Evolutionary conservation across 345 rosid genomes (phyloP).

Genomic region (Eucalyptus victrix): DNA sequence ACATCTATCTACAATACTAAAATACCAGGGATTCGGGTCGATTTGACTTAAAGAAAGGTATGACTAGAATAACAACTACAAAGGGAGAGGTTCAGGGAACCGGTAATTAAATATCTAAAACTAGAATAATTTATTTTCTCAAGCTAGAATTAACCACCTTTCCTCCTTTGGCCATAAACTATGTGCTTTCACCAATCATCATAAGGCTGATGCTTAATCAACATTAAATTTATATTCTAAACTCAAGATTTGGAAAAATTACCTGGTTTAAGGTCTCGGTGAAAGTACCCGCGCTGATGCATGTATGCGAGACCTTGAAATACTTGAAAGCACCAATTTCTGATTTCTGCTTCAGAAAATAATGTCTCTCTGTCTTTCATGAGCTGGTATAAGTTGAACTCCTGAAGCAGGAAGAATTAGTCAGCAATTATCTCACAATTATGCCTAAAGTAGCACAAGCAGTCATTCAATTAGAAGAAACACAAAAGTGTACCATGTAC

Average conservation of each 20-base stretch:
- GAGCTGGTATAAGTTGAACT: conserved; percentile 86
- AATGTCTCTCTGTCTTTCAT: conserved; percentile 69
- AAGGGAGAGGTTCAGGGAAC: background rate
- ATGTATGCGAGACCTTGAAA: conserved; percentile 93
- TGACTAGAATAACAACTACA: background rate
- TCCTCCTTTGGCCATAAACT: background rate
- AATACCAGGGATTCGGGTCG: background rate
- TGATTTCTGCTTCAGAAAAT: conserved; percentile 69
- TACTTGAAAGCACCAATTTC: conserved; percentile 96
- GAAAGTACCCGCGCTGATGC: conserved; percentile 95
- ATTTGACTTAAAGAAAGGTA: background rate
- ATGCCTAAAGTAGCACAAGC: background rate
- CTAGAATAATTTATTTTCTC: background rate
- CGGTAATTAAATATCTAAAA: background rate
- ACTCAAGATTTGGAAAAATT: background rate
- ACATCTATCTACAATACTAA: background rate
- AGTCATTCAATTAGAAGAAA: background rate
- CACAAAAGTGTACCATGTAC: conserved; percentile 54
- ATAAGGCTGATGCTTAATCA: background rate
- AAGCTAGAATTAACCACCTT: background rate
- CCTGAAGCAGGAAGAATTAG: conserved; percentile 20
- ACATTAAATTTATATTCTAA: background rate
- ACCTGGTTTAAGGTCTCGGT: conserved; percentile 99
- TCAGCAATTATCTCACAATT: background rate
- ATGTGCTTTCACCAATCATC: background rate